phyloP scores from a whole-genome alignment of 2,329 filamentous ascomycete species.

The Talaromyces sp. region DNA sequence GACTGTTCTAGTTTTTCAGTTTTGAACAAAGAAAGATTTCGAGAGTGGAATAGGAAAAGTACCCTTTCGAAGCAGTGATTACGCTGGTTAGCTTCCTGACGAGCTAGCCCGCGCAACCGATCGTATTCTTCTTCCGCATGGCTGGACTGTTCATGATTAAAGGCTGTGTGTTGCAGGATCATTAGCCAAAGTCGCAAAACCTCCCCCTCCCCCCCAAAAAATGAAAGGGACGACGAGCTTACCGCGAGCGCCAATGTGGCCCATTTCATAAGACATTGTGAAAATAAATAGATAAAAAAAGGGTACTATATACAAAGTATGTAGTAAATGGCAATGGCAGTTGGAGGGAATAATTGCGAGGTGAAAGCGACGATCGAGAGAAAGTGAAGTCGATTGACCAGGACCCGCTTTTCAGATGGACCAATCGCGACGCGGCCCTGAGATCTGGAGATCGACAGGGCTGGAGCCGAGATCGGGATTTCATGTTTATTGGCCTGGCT shows the following conservation, averaged over 20 bases:
- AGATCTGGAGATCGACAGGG: not conserved
- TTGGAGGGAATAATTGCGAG: not conserved
- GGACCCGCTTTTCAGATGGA: not conserved
- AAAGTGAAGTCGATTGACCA: not conserved
- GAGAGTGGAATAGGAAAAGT: constrained; percentile 12
- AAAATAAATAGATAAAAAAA: not conserved
- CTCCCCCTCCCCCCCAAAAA: not conserved
- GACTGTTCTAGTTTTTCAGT: constrained; percentile 42
- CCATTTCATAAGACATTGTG: constrained; percentile 12
- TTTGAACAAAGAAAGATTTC: not conserved
- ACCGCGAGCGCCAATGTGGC: constrained; percentile 11
- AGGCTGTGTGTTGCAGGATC: constrained; percentile 43
- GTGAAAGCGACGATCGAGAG: not conserved
- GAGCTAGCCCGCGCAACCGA: constrained; percentile 76
- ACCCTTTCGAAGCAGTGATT: constrained; percentile 71
- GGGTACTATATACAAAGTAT: not conserved
- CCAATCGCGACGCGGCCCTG: not conserved
- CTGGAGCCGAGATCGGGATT: not conserved
- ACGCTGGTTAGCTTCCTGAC: constrained; percentile 74
- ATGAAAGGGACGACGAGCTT: not conserved
- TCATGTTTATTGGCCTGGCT: not conserved
- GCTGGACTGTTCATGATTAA: constrained; percentile 65
- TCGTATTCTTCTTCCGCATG: constrained; percentile 81
- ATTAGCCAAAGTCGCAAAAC: not conserved
- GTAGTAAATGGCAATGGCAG: not conserved